Evolutionary conservation across 305 asterid genomes (phyloP), one percentile per base, ranked within the genome.

Genomic region (Fraxinus greggii): DNA sequence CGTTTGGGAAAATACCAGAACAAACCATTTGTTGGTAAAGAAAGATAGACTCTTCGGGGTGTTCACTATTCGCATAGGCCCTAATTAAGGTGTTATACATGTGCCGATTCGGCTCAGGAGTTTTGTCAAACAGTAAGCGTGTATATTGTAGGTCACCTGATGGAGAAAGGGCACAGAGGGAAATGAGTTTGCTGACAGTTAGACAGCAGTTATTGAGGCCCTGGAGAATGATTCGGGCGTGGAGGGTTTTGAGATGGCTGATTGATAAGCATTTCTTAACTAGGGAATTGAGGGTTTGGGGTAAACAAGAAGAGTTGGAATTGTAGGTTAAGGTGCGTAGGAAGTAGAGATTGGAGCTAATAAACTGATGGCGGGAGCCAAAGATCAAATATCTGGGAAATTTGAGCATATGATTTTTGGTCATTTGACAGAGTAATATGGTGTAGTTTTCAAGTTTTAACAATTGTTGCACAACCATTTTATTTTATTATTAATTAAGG

Each of bases 21-120:
- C 69, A 54, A 80, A 87, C 83, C 94, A 92, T 91, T 31, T 78
- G 69, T 40, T 40, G 72, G 86, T 89, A 90, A 26, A 91, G 87
- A 5, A 28, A 80, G 76, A 89, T 75, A 7, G 92, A 90, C 79
- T 83, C 82, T 29, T 54, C 78, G 2, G 92, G 76, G 75, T 77
- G 29, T 28, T 77, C 26, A 26, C 40, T 45, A 59, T 17, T 10
- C 65, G 93, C 86, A 70, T 79, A 89, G 12, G 97, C 97, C 79
- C 93, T 89, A 33, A 95, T 91, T 67, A 93, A 89, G 79, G 89
- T 89, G 84, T 93, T 95, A 89, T 88, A 93, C 80, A 88, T 86
- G 88, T 90, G 93, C 17, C 91, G 83, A 79, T 92, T 95, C 51
- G 91, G 95, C 4, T 83, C 84, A 48, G 91, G 90, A 79, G 87